phyloP scores from a whole-genome alignment of 768 basidiomycete genomes.

The Mrakia gelida region DNA sequence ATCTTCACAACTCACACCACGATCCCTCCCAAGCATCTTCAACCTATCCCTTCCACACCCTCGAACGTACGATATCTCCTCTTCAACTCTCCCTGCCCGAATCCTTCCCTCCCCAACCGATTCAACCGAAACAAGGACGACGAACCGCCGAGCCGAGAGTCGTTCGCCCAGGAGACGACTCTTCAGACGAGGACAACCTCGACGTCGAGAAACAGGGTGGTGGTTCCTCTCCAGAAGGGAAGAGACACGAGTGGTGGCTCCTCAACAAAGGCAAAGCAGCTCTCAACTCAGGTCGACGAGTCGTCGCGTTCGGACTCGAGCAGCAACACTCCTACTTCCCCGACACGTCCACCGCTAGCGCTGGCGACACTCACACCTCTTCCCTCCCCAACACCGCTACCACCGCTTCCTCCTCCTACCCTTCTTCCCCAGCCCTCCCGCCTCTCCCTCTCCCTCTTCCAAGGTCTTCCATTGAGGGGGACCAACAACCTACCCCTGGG shows the following conservation, averaged over 20 bases:
- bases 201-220: not conserved
- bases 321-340: constrained; percentile 2
- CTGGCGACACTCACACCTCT: not conserved
- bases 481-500: too few relatives aligned
- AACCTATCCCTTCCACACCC: not conserved
- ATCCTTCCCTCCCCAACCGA: not conserved
- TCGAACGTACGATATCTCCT: not conserved
- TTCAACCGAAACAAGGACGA: not conserved
- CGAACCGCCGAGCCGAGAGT: constrained; percentile 12
- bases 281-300: not conserved
- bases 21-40: not conserved
- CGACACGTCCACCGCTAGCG: not conserved
- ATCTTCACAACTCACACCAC: not conserved
- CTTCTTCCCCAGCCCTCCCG: not conserved
- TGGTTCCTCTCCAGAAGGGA: not conserved
- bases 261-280: constrained; percentile 10
- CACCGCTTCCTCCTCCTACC: not conserved
- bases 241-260: constrained; percentile 7
- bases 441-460: not conserved
- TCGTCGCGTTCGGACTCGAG: not conserved
- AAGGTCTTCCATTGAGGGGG: not conserved
- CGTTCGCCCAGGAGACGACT: not conserved
- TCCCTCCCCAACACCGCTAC: constrained; percentile 6
- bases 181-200: not conserved
- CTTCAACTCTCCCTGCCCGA: not conserved